A percentile compares a stretch with the other conserved stretches of the same genome.
Conservation (phyloP, 2,329 filamentous ascomycete species). For the Celoporthe dispersa region DNA sequence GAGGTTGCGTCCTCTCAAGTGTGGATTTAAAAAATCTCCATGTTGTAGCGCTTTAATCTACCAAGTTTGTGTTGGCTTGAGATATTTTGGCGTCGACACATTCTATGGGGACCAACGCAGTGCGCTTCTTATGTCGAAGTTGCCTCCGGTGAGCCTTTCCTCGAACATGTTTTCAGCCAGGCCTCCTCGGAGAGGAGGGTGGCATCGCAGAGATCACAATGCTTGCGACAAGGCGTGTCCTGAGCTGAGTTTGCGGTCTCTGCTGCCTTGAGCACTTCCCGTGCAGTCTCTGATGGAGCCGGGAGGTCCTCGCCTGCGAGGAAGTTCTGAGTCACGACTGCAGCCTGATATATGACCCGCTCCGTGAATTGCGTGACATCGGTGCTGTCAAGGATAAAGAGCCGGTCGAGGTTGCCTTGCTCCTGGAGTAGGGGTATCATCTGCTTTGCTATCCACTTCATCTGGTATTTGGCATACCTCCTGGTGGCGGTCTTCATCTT, state of each 20-base stretch:
- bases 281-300: constrained; percentile 52
- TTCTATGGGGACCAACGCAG: constrained; percentile 18
- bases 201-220: constrained; percentile 75
- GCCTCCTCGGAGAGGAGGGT: constrained; percentile 60
- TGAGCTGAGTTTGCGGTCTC: constrained; percentile 57
- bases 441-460: constrained; percentile 86
- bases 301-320: constrained; percentile 61
- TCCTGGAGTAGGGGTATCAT: constrained; percentile 70
- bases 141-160: constrained; percentile 22
- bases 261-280: constrained; percentile 55
- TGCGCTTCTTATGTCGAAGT: constrained; percentile 18
- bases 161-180: constrained; percentile 49
- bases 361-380: constrained; percentile 64
- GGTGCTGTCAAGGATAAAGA: constrained; percentile 84
- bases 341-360: constrained; percentile 69
- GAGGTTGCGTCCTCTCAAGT: background rate
- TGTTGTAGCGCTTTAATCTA: background rate
- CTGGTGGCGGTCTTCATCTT: constrained; percentile 81
- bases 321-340: constrained; percentile 65
- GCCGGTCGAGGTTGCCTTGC: constrained; percentile 55
- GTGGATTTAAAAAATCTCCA: background rate
- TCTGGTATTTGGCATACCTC: constrained; percentile 84
- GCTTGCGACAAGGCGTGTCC: constrained; percentile 59
- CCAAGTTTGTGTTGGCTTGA: background rate
- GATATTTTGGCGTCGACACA: background rate